Base-by-base conservation (phyloP, 1,284 basidiomycete species). In the Heterobasidion parviporum region DNA sequence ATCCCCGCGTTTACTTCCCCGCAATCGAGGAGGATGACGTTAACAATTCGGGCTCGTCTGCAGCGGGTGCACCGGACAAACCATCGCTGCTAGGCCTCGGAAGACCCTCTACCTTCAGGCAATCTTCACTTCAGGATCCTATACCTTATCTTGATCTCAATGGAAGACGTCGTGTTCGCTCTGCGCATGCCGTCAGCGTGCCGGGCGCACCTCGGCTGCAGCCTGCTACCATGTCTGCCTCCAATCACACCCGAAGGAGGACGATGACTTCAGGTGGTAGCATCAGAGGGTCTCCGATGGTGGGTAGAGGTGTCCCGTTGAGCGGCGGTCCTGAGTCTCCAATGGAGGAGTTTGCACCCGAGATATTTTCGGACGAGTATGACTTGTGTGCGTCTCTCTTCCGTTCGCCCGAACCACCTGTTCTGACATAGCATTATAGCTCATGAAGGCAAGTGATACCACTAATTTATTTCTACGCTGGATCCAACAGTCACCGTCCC, bases 301-400 rank as follows among this genome's bases (percentile, higher is more conserved):
- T 41, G 6, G n/a, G n/a, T 41, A 41, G 38, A 41, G 38, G 26
- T 6, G 26, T n/a, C n/a, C 38, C 10, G n/a, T 10, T 6, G 38
- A n/a, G 38, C 9, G 18, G 26, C 10, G 18, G 26, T 20, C 10
- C 53, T 4, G 59, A 56, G n/a, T 55, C 58, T 36, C 53, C 58
- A 10, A 10, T 55, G 46, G 60, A 65, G 46, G 71, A 72, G 44
- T 63, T 72, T 55, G 67, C 72, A 54, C 65, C 69, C 1, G 68
- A 65, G 32, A 68, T 73, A 18, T 80, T 85, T 67, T 82, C 82
- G 1, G 81, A 89, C 60, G 87, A 89, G 67, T 89, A 86, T 64
- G 83, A 88, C 63, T 70, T 88, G 56, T 80, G 86, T 89, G 66
- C 72, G 84, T 76, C 32, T 33, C 35, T 56, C 61, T 38, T 54